A percentile compares a stretch with the other conserved stretches of the same genome.
Conservation (phyloP, 768 basidiomycete species). For the Boletus fagicola region DNA sequence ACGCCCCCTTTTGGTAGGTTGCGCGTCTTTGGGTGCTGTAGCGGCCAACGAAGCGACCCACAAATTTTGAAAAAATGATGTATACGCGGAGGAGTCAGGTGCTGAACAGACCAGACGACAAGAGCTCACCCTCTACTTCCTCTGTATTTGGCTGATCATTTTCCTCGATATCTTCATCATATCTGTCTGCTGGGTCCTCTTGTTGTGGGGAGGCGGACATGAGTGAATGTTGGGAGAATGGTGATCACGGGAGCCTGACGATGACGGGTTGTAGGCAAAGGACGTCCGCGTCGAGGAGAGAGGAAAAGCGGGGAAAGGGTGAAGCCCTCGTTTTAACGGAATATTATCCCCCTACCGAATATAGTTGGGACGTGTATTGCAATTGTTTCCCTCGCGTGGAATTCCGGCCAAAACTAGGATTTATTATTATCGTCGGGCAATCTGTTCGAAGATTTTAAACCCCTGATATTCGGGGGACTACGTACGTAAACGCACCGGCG, state of each 20-base stretch:
- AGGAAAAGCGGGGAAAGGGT: slow-evolving; percentile 64
- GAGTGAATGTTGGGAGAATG: slow-evolving; percentile 22
- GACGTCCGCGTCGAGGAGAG: slow-evolving; percentile 40
- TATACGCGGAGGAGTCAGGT: slow-evolving; percentile 12
- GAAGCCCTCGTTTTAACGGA: slow-evolving; percentile 72
- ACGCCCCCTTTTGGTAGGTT: slow-evolving; percentile 67
- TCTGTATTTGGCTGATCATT: slow-evolving; percentile 42
- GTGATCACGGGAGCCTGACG: slow-evolving; percentile 27
- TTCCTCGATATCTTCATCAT: slow-evolving; percentile 57
- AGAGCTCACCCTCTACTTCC: slow-evolving; percentile 32
- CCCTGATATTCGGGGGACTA: slow-evolving; percentile 56
- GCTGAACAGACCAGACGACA: slow-evolving; percentile 12
- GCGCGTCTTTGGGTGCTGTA: slow-evolving; percentile 38
- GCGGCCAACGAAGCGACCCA: slow-evolving; percentile 35
- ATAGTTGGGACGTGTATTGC: slow-evolving; percentile 60
- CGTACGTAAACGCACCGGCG: slow-evolving; percentile 55
- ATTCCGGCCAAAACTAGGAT: slow-evolving; percentile 52
- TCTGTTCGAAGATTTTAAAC: slow-evolving; percentile 50
- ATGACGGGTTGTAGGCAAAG: slow-evolving; percentile 20
- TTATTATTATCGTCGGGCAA: slow-evolving; percentile 57
- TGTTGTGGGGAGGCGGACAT: slow-evolving; percentile 67
- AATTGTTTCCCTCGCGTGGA: slow-evolving; percentile 69
- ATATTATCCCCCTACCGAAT: slow-evolving; percentile 67
- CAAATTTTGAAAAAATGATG: slow-evolving; percentile 21
- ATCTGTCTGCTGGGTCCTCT: slow-evolving; percentile 54